Percentiles rank a stretch among this genome's conserved stretches.
These are phyloP conservation scores for Alternaria tenuissima DNA, from an alignment of 2,329 filamentous ascomycete genomes.

Conservation along the genomic window DNA sequence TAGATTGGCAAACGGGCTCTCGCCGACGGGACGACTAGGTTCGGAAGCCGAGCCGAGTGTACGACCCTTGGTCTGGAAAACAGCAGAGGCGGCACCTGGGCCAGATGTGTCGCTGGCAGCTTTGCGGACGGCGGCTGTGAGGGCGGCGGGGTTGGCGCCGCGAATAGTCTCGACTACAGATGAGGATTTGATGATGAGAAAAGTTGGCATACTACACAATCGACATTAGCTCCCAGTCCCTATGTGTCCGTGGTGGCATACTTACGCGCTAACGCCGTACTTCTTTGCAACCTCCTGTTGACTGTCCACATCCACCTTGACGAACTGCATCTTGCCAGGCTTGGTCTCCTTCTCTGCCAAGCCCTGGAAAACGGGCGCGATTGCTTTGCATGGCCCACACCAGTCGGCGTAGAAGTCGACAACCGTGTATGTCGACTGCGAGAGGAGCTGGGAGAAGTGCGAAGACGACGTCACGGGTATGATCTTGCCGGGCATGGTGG, in stretches of 20 bases:
- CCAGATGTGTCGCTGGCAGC: constrained; percentile 51
- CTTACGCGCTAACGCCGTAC: constrained; percentile 59
- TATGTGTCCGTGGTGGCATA: not conserved
- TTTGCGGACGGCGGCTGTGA: constrained; percentile 57
- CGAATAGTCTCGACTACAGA: constrained; percentile 57
- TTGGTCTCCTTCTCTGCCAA: constrained; percentile 61
- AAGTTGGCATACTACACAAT: constrained; percentile 56
- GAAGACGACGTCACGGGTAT: constrained; percentile 42
- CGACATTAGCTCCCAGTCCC: not conserved
- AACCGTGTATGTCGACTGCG: constrained; percentile 52
- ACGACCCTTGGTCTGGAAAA: constrained; percentile 55
- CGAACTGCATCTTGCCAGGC: constrained; percentile 58
- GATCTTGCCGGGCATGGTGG: constrained; percentile 44
- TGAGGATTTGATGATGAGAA: constrained; percentile 57
- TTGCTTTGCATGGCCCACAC: constrained; percentile 66
- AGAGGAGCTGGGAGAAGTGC: constrained; percentile 48
- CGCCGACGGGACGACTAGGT: constrained; percentile 35
- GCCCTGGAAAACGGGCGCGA: constrained; percentile 60
- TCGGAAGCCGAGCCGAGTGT: constrained; percentile 49
- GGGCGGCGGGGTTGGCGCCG: constrained; percentile 58
- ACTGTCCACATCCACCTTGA: constrained; percentile 65
- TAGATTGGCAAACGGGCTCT: constrained; percentile 36
- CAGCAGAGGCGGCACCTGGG: constrained; percentile 43
- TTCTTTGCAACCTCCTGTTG: constrained; percentile 60
- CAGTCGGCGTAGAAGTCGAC: constrained; percentile 65